Conservation (phyloP, 768 basidiomycete species). For the Cystofilobasidium ferigula region DNA sequence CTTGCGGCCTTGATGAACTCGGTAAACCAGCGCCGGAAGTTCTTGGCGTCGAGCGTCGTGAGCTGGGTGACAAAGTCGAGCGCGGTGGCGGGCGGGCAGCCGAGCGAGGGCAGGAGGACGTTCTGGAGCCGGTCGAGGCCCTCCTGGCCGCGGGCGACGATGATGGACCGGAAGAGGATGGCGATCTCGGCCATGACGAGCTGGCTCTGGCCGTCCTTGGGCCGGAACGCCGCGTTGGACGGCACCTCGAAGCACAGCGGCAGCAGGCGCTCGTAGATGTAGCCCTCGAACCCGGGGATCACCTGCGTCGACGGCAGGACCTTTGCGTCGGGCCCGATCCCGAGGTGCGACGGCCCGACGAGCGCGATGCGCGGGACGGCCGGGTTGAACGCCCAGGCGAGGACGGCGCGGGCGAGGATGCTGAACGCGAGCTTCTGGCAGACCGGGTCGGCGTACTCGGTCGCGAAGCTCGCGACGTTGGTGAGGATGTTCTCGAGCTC, state of each 20-base stretch:
- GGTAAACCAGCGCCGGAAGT: conserved; percentile 36
- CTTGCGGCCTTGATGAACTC: conserved; percentile 35
- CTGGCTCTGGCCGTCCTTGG: conserved; percentile 75
- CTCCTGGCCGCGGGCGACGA: conserved; percentile 67
- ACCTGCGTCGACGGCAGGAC: conserved; percentile 34
- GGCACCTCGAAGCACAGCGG: conserved; percentile 73
- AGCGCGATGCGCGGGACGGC: conserved; percentile 30
- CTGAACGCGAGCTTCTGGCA: conserved; percentile 69
- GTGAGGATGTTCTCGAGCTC: conserved; percentile 60
- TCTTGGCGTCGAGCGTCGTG: conserved; percentile 34
- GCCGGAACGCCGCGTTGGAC: conserved; percentile 65
- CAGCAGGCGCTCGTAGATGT: conserved; percentile 76
- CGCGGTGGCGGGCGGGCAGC: conserved; percentile 69
- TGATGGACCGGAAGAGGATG: conserved; percentile 65
- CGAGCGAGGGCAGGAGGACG: conserved; percentile 75
- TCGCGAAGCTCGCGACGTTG: conserved; percentile 59
- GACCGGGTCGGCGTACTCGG: conserved; percentile 61
- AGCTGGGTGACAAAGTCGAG: conserved; percentile 49
- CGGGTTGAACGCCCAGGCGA: conserved; percentile 39
- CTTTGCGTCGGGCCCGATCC: conserved; percentile 31
- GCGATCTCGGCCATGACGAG: conserved; percentile 82
- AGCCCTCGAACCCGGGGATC: conserved; percentile 82
- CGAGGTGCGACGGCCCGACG: conserved; percentile 40
- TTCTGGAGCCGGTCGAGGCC: conserved; percentile 66
- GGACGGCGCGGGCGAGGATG: conserved; percentile 49